phyloP scores from a whole-genome alignment of 331 rosid genomes.

The Quercus lobata region DNA sequence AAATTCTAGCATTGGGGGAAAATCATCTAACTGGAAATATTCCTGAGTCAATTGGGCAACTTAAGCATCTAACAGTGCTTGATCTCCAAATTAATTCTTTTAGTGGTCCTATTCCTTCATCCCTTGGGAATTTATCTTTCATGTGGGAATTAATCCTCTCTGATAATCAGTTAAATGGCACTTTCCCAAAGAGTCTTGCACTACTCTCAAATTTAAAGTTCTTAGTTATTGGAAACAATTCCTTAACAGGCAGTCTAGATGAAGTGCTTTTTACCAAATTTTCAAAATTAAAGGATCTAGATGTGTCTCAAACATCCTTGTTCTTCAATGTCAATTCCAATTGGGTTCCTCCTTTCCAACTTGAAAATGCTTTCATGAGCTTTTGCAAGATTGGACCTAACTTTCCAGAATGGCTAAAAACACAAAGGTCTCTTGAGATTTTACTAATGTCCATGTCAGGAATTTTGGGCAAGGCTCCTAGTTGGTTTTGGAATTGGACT shows the following conservation, averaged over 20 bases:
- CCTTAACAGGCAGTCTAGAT: conserved; percentile 12
- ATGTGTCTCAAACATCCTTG: background rate
- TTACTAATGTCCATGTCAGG: too few species aligned
- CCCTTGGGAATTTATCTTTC: conserved; percentile 31
- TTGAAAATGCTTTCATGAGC: background rate
- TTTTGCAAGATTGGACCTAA: background rate
- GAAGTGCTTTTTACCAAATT: conserved; percentile 9
- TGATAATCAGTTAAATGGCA: conserved; percentile 23
- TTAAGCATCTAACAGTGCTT: conserved; percentile 18
- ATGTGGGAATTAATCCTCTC: conserved; percentile 16
- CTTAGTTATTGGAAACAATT: conserved; percentile 21
- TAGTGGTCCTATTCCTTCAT: conserved; percentile 17
- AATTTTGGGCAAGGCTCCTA: too few species aligned
- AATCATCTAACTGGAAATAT: conserved; percentile 22
- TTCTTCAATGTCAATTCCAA: background rate
- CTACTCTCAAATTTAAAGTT: conserved; percentile 9
- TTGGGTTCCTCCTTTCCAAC: background rate
- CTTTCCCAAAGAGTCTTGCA: conserved; percentile 14
- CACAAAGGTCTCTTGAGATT: too few species aligned
- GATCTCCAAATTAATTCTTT: conserved; percentile 22
- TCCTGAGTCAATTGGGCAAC: conserved; percentile 22
- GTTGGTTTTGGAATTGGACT: too few species aligned
- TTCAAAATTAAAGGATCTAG: background rate
- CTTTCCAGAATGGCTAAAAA: too few species aligned
- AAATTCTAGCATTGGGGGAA: background rate